phyloP scores from a whole-genome alignment of 148 eudicot species.

The Chenopodium album region DNA sequence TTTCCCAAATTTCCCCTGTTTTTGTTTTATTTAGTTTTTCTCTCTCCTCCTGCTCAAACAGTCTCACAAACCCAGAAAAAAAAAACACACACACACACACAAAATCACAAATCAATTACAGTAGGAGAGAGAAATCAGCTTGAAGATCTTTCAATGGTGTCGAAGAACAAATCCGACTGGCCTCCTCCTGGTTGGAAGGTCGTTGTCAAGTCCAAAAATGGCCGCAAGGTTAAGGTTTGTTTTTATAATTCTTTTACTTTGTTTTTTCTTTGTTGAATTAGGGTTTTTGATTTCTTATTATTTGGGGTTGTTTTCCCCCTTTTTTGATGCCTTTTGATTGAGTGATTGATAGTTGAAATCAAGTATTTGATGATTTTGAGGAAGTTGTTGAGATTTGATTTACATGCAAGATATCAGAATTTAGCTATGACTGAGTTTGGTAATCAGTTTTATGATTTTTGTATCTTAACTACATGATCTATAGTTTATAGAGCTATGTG shows the following conservation, averaged over 20 bases:
- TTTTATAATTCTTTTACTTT: neutral
- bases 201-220: slow-evolving; percentile 27
- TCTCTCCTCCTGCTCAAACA: neutral
- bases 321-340: neutral
- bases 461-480: neutral
- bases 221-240: slow-evolving; percentile 42
- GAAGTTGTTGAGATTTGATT: neutral
- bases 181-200: slow-evolving; percentile 57
- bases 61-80: neutral
- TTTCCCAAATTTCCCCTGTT: neutral
- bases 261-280: slow-evolving; percentile 4
- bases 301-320: neutral
- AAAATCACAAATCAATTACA: neutral
- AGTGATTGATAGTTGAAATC: slow-evolving; percentile 3
- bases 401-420: neutral
- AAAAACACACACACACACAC: too few relatives aligned
- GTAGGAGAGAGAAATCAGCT: slow-evolving; percentile 5
- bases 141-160: slow-evolving; percentile 32
- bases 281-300: neutral
- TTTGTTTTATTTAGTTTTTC: neutral
- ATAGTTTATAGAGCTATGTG: neutral
- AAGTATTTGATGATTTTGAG: neutral
- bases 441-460: neutral
- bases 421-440: neutral
- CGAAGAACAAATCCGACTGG: slow-evolving; percentile 35